Evolutionary conservation across 805 yeast species (phyloP).

Genomic region (Metschnikowia bowlesiae): DNA sequence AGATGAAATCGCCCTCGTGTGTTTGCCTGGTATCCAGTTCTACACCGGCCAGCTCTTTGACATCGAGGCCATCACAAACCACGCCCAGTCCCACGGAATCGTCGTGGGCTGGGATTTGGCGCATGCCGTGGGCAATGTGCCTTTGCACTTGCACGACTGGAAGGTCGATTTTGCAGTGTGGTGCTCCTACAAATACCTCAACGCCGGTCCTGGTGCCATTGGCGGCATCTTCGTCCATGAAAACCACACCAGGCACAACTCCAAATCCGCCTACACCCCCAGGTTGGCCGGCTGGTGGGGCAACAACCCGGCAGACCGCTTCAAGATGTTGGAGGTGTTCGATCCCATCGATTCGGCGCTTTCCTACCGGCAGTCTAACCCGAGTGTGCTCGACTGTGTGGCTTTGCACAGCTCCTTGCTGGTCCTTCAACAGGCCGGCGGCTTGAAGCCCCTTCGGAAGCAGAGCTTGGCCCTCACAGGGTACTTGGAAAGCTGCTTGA

Average conservation of each 20-base stretch:
- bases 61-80: constrained; percentile 61
- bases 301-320: constrained; percentile 63
- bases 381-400: constrained; percentile 81
- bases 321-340: constrained; percentile 73
- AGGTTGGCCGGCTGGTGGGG: constrained; percentile 99
- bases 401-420: constrained; percentile 65
- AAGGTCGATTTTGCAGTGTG: constrained; percentile 89
- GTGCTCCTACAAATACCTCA: constrained; percentile 90
- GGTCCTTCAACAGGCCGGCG: constrained; percentile 57
- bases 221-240: constrained; percentile 82
- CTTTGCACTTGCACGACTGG: constrained; percentile 78
- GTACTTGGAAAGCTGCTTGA: constrained; percentile 48
- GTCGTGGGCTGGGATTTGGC: constrained; percentile 93
- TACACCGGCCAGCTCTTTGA: constrained; percentile 89
- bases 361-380: constrained; percentile 87
- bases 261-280: constrained; percentile 41
- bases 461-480: constrained; percentile 57
- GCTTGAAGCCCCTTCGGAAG: constrained; percentile 51
- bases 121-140: constrained; percentile 89
- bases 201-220: constrained; percentile 91
- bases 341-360: constrained; percentile 82
- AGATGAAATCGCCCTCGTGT: constrained; percentile 63
- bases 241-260: constrained; percentile 31
- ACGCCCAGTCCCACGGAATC: constrained; percentile 50
- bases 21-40: constrained; percentile 86